Percentiles rank a stretch among this genome's conserved stretches.
phyloP scores from a whole-genome alignment of 352 stramenopile species.

The Phytophthora niederhauseri region DNA sequence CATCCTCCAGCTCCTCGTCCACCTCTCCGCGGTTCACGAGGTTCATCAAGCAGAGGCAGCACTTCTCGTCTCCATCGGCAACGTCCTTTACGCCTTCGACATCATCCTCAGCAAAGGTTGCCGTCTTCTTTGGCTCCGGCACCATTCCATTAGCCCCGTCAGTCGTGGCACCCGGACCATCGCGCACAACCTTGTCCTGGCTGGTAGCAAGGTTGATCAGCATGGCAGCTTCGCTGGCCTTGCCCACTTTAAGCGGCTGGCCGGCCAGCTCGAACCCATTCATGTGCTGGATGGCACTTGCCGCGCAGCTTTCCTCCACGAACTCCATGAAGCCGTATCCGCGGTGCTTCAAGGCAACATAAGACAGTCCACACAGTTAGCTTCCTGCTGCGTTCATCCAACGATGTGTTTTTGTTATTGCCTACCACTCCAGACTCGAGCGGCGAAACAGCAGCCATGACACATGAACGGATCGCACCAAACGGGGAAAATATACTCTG shows the following conservation, averaged over 20 bases:
- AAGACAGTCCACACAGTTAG: slow-evolving; percentile 3
- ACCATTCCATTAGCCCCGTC: slow-evolving; percentile 1
- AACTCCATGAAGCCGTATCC: slow-evolving; percentile 84
- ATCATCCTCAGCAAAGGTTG: slow-evolving; percentile 57
- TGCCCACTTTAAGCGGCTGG: slow-evolving; percentile 78
- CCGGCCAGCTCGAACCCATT: slow-evolving; percentile 81
- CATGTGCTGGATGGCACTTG: slow-evolving; percentile 84
- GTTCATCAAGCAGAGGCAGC: slow-evolving; percentile 77
- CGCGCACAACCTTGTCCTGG: slow-evolving; percentile 64
- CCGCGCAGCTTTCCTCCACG: slow-evolving; percentile 56
- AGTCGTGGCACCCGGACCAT: slow-evolving; percentile 23
- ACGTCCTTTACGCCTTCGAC: slow-evolving; percentile 65
- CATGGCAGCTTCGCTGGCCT: slow-evolving; percentile 71
- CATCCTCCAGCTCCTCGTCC: slow-evolving; percentile 68
- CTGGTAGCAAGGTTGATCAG: slow-evolving; percentile 70
- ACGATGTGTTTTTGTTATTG: slow-evolving; percentile 6
- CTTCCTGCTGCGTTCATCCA: neutral
- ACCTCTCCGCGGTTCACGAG: slow-evolving; percentile 74
- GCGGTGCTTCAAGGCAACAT: slow-evolving; percentile 50
- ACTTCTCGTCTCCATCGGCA: slow-evolving; percentile 38
- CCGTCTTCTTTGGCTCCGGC: slow-evolving; percentile 31
- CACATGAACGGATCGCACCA: slow-evolving; percentile 62
- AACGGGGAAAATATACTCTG: slow-evolving; percentile 87
- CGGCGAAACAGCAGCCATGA: slow-evolving; percentile 67
- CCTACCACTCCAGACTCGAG: slow-evolving; percentile 58